Conservation (phyloP, 495 filamentous ascomycete genomes). For the Lasiosphaeria ovina region DNA sequence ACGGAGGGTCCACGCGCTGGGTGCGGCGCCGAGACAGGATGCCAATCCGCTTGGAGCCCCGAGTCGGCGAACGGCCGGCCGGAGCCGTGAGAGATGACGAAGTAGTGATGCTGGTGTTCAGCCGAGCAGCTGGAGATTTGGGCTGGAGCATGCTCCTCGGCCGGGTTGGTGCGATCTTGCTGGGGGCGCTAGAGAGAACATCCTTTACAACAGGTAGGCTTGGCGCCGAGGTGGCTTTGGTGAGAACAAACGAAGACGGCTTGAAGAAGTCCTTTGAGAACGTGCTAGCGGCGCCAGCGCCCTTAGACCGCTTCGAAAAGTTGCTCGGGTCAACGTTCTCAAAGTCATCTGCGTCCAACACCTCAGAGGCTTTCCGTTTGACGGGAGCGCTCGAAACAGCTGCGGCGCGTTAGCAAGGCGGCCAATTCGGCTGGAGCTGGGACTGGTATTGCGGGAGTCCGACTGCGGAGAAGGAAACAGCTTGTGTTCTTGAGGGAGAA, state of each 20-base stretch:
- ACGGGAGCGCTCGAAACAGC: constrained; percentile 37
- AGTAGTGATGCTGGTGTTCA: constrained; percentile 40
- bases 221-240: constrained; percentile 38
- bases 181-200: constrained; percentile 29
- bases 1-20: constrained; percentile 60
- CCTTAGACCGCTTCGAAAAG: constrained; percentile 70
- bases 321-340: constrained; percentile 80
- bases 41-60: constrained; percentile 56
- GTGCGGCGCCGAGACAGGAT: constrained; percentile 62
- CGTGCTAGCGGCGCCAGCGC: constrained; percentile 40
- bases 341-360: constrained; percentile 53
- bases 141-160: constrained; percentile 45
- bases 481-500: background rate
- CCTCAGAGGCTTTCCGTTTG: constrained; percentile 49
- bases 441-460: background rate
- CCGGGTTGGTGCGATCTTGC: constrained; percentile 38
- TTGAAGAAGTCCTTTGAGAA: constrained; percentile 53
- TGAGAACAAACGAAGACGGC: constrained; percentile 42
- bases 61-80: constrained; percentile 62
- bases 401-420: constrained; percentile 23
- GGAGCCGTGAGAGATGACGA: constrained; percentile 51
- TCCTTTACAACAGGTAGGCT: constrained; percentile 24
- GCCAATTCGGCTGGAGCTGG: no score
- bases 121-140: constrained; percentile 42
- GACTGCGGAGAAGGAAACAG: background rate